Evolutionary conservation across 2,329 filamentous ascomycete species (phyloP).

Genomic region (Colletotrichum lentis): DNA sequence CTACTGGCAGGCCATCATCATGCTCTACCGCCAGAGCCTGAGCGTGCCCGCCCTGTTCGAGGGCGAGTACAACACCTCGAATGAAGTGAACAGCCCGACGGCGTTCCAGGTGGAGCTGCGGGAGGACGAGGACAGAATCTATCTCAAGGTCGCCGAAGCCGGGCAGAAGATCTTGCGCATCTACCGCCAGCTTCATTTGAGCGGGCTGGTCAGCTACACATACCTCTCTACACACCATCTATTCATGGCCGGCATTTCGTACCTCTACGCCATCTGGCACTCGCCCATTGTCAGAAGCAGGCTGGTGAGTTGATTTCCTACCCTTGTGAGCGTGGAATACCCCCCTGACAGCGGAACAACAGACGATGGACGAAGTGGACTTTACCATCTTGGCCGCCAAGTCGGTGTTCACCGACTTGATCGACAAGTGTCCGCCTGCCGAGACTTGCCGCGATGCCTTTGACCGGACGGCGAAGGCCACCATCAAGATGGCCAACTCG

Average conservation of each 20-base stretch:
- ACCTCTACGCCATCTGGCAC: conserved; percentile 97
- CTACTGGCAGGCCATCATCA: conserved; percentile 97
- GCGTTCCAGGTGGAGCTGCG: conserved; percentile 70
- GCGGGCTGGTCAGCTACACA: conserved; percentile 92
- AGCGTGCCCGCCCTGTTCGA: conserved; percentile 86
- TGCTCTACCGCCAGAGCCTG: conserved; percentile 91
- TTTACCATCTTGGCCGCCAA: conserved; percentile 94
- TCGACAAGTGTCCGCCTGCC: conserved; percentile 93
- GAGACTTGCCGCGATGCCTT: conserved; percentile 96
- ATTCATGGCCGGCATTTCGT: conserved; percentile 97
- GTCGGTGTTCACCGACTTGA: conserved; percentile 88
- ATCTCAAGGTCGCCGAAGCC: conserved; percentile 92
- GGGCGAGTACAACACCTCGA: conserved; percentile 74
- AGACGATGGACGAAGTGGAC: conserved; percentile 95
- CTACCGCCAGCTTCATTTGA: conserved; percentile 87
- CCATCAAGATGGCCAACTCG: conserved; percentile 91
- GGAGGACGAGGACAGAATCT: conserved; percentile 90
- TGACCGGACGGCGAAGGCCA: conserved; percentile 92
- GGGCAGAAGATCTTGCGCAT: conserved; percentile 91
- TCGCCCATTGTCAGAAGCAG: conserved; percentile 86
- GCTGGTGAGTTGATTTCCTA: conserved; percentile 68
- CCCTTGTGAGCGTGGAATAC: not conserved
- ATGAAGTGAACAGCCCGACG: conserved; percentile 69
- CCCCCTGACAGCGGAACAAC: conserved; percentile 42
- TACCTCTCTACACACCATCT: conserved; percentile 95